Conservation (phyloP, 139 green algal species). For the Astrephomene gubernaculifera region DNA sequence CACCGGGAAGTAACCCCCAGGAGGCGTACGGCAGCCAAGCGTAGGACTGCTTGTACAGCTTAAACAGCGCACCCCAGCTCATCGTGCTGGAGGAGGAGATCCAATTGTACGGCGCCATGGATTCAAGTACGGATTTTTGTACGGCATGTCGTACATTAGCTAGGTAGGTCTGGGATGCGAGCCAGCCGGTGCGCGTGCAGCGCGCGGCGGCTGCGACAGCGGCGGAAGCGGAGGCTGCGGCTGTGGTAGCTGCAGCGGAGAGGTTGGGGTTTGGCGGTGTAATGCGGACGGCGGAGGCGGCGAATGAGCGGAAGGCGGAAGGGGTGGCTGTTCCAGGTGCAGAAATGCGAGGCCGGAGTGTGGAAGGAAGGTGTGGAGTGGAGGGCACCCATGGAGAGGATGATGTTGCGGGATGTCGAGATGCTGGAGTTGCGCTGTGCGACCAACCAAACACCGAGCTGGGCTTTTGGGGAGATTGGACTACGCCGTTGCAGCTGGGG, state of each 20-base stretch:
- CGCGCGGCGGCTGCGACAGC: background rate
- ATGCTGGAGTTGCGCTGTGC: no score
- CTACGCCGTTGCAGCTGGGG: no score
- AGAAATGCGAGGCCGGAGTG: background rate
- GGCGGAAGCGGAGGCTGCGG: background rate
- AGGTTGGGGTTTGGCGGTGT: no score
- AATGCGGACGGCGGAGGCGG: background rate
- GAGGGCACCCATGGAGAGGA: no score
- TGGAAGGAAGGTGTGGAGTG: background rate
- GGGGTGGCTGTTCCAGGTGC: background rate
- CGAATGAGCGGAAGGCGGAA: slow-evolving; percentile 9
- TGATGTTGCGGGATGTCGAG: no score
- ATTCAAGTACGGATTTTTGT: background rate
- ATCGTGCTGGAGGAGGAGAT: slow-evolving; percentile 7
- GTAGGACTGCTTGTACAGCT: background rate
- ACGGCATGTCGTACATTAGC: background rate
- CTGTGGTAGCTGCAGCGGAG: background rate
- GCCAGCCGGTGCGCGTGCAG: background rate
- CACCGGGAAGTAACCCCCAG: slow-evolving; percentile 10
- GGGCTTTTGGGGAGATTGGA: no score
- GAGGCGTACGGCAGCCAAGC: slow-evolving; percentile 1
- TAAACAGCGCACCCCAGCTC: background rate
- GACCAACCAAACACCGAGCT: no score
- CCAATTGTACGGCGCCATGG: slow-evolving; percentile 38
- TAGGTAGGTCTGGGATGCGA: slow-evolving; percentile 12